Evolutionary conservation across 2,329 filamentous ascomycete genomes (phyloP), one percentile per base, ranked within the genome.

Genomic region (Paraphoma sp.): DNA sequence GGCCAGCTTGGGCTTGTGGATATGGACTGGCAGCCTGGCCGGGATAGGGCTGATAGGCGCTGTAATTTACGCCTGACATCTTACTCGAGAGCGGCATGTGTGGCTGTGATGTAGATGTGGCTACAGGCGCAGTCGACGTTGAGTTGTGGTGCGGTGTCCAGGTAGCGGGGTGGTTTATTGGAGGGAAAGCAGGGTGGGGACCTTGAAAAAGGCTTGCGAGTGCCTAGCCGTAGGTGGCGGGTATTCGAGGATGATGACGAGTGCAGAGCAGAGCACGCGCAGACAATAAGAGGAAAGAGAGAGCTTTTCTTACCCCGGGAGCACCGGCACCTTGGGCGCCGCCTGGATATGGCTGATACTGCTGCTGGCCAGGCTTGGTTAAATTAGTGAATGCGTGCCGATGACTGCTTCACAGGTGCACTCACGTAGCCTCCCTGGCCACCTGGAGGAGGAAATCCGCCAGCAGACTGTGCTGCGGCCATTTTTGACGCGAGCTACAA

Each of bases 301-400:
- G 58, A 60, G 59, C 59, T 63, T 64, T 68, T 62, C 74, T 76
- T 75, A 75, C 75, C 46, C 46, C 70, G 67, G 67, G 67, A 67
- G 70, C 67, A 59, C 69, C 67, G 67, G 74, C 72, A 66, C 79
- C 81, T 61, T 79, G 80, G 70, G 82, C 85, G 60, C 68, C 67
- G 58, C 80, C 81, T 65, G 80, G 81, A 71, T 84, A 87, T 63
- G 84, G 81, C 77, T 86, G 83, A 75, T 87, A 86, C 68, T 81
- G 78, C 58, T 74, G 76, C 64, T 83, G 80, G 49, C 78, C 76
- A 63, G 78, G 78, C 79, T 80, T 51, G 44, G 51, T 53, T 43
- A 49, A 56, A 54, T 72, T 67, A 72, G 69, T 56, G 66, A 64
- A 59, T 48, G 48, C 38, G 23, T 53, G 56, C 54, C 53, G 52